Percentiles rank a stretch among this genome's conserved stretches.
Evolutionary conservation across 2,329 filamentous ascomycete genomes (phyloP).

Genomic region (Fusarium pseudograminearum): DNA sequence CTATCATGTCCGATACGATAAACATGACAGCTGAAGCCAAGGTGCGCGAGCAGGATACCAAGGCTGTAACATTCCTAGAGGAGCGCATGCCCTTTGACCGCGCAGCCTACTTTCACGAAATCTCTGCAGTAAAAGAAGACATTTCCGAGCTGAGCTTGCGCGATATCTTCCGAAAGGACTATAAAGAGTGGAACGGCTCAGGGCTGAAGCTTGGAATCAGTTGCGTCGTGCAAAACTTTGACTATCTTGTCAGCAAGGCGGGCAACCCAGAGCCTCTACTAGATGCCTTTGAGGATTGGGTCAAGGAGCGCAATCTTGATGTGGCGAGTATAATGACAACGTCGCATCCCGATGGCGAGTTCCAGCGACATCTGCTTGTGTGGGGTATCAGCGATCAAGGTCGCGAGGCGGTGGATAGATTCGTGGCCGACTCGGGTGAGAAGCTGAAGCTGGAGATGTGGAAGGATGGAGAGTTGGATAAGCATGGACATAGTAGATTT

Average conservation of each 20-base stretch:
- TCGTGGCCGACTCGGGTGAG: slow-evolving; percentile 59
- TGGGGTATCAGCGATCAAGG: slow-evolving; percentile 69
- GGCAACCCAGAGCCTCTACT: slow-evolving; percentile 61
- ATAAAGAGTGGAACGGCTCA: slow-evolving; percentile 79
- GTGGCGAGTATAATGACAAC: slow-evolving; percentile 77
- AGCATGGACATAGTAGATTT: slow-evolving; percentile 60
- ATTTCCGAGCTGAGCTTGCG: slow-evolving; percentile 69
- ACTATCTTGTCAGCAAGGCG: slow-evolving; percentile 69
- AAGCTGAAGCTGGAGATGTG: slow-evolving; percentile 69
- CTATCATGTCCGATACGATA: slow-evolving; percentile 79
- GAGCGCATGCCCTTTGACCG: slow-evolving; percentile 63
- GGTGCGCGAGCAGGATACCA: slow-evolving; percentile 71
- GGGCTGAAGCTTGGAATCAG: slow-evolving; percentile 73
- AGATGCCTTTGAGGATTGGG: slow-evolving; percentile 63
- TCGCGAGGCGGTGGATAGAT: slow-evolving; percentile 64
- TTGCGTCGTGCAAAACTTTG: slow-evolving; percentile 71
- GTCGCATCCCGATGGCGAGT: slow-evolving; percentile 65
- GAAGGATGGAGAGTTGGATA: slow-evolving; percentile 62
- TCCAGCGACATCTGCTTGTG: slow-evolving; percentile 75
- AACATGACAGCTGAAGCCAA: slow-evolving; percentile 73
- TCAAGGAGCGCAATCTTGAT: slow-evolving; percentile 68
- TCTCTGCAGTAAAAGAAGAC: slow-evolving; percentile 75
- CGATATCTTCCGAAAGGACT: slow-evolving; percentile 84
- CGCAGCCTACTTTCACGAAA: slow-evolving; percentile 67
- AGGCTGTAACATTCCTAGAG: slow-evolving; percentile 71